A percentile compares a stretch with the other conserved stretches of the same genome.
phyloP scores from a whole-genome alignment of 2,329 filamentous ascomycete genomes.

The Talaromyces islandicus region DNA sequence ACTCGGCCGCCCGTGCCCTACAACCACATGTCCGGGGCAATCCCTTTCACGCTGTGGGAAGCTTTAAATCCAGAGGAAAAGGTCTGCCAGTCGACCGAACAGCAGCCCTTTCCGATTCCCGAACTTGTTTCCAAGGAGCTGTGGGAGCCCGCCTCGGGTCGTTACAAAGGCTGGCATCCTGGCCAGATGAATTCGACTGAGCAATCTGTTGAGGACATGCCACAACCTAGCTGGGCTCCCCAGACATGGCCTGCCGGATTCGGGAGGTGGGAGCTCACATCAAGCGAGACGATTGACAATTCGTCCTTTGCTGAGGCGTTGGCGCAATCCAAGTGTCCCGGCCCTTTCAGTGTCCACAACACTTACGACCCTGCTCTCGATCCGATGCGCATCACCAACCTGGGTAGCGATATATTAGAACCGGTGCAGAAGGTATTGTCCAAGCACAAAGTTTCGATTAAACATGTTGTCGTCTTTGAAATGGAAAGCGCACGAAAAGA shows the following conservation, averaged over 20 bases:
- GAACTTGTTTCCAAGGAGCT: slow-evolving; percentile 18
- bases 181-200: slow-evolving; percentile 11
- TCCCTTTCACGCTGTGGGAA: slow-evolving; percentile 21
- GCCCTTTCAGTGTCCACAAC: slow-evolving; percentile 4
- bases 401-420: slow-evolving; percentile 21
- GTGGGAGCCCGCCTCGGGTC: slow-evolving; percentile 20
- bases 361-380: slow-evolving; percentile 24
- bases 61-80: slow-evolving; percentile 12
- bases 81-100: slow-evolving; percentile 3
- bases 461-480: slow-evolving; percentile 23
- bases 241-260: slow-evolving; percentile 21
- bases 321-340: slow-evolving; percentile 3
- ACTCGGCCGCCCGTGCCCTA: slow-evolving; percentile 24
- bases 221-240: slow-evolving; percentile 18
- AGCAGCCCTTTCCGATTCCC: slow-evolving; percentile 20
- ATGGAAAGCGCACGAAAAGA: slow-evolving; percentile 29
- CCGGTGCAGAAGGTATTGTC: slow-evolving; percentile 19
- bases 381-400: slow-evolving; percentile 26
- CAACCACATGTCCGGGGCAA: slow-evolving; percentile 23
- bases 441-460: slow-evolving; percentile 21
- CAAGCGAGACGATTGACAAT: not conserved
- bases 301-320: not conserved
- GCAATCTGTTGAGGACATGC: slow-evolving; percentile 8
- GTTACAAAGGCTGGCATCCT: slow-evolving; percentile 27
- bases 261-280: slow-evolving; percentile 16